Evolutionary conservation across 2,329 filamentous ascomycete genomes (phyloP), one percentile per base, ranked within the genome.

Genomic region (Epichloe gansuensis): DNA sequence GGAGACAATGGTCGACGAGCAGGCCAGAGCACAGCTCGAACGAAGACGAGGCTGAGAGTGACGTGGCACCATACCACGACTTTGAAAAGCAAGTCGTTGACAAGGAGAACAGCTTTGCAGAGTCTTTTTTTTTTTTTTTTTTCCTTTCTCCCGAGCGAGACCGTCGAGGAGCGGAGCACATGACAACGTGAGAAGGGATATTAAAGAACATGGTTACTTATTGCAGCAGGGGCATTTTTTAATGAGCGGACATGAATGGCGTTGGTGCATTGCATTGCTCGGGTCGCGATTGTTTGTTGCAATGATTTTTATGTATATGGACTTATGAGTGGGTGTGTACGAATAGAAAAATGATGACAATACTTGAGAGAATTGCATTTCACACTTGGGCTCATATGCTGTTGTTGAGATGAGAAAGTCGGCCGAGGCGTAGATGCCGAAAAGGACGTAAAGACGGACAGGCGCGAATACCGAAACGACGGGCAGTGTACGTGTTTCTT

Each of bases 41-140:
- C 9, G 43, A 55, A 50, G 53, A 52, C 42, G 54, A 58, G 15
- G 37, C 39, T 17, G 54, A 61, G 42, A 45, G 25, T 5, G 48
- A n/a, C 54, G 12, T 51, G 54, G 54, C 51, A 55, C 2, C 44
- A 50, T n/a, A 48, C 39, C 28, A 56, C 57, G 42, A 60, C 59
- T 34, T 35, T 63, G 44, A 62, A 61, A 52, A 67, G 65, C 21
- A 60, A 60, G 57, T 38, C 62, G 64, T 48, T 72, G 71, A 63
- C 51, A 69, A 64, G 35, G 70, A 73, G 55, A 68, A 46, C 28
- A 21, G 12, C 28, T 46, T 46, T 31, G 28, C 44, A 15, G 34
- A 17, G 15, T 4, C 11, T 21, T 2, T 9, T 13, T 31, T 35
- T 9, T 31, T 9, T 31, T 31, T 31, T 23, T 3, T 23, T 3